Evolutionary conservation across 257 asterid species (phyloP), one percentile per base, ranked within the genome.

Genomic region (Gentiana macrophylla): DNA sequence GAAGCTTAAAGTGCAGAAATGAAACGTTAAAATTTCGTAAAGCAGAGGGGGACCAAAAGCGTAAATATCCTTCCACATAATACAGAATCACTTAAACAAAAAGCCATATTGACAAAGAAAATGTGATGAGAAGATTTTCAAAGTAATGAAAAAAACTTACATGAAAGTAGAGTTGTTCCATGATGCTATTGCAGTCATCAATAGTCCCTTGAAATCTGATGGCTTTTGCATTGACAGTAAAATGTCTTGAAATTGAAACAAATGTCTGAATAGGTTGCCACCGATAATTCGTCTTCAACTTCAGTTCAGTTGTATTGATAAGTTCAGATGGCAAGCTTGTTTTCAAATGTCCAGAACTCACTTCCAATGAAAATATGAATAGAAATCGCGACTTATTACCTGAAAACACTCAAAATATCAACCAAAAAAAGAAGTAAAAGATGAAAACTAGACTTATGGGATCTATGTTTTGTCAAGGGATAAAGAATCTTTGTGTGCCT

Each of bases 261-360:
- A 83, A 91, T 63, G 95, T 84, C 50, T 67, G 84, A 35, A 91
- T 78, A 50, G 98, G 94, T 55, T 84, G 98, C 98, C 95, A 91
- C 12, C 70, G 94, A 55, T 81, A 71, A 65, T 84, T 83, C 3
- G 67, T 67, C 74, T 64, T 81, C 72, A 75, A 32, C 74, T 91
- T 91, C 60, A 91, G 61, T 70, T 91, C 98, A 8, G 94, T 87
- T 6, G 84, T 76, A 24, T 76, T 62, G 24, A 91, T 62, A 32
- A 87, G 95, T 59, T 73, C 70, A 3, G 94, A 72, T 2, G 98
- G 90, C 57, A 91, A 86, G 62, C 77, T 84, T 12, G 90, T 74
- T 10, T 83, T 80, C 5, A 91, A 37, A 52, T 75, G 51, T 41
- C 98, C 98, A 8, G 68, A 71, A 37, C 84, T 84, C 62, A 84